Percentiles rank a stretch among this genome's conserved stretches.
phyloP scores from a whole-genome alignment of 2,329 filamentous ascomycete genomes.

The Didymella pinodella region DNA sequence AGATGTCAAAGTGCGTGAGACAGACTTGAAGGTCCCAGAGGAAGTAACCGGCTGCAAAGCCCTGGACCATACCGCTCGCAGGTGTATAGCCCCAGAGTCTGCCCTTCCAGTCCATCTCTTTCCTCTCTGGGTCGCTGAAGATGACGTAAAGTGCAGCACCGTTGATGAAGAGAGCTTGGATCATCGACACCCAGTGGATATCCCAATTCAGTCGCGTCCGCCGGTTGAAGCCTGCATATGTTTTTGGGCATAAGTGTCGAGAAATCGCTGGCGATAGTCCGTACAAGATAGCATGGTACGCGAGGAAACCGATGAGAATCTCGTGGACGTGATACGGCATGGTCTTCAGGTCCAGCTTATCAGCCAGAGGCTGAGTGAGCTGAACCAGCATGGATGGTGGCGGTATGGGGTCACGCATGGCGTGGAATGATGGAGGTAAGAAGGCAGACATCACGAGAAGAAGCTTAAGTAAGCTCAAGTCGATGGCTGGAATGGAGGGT shows the following conservation, averaged over 20 bases:
- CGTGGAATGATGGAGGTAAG: conserved; percentile 35
- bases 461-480: conserved; percentile 19
- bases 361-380: conserved; percentile 69
- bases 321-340: conserved; percentile 83
- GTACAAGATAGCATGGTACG: conserved; percentile 74
- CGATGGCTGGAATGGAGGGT: conserved; percentile 9
- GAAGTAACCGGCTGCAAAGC: conserved; percentile 80
- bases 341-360: conserved; percentile 67
- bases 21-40: conserved; percentile 81
- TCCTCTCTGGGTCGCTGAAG: conserved; percentile 69
- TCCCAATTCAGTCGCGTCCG: conserved; percentile 81
- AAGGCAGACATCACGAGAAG: conserved; percentile 30
- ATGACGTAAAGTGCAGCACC: conserved; percentile 75
- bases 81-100: conserved; percentile 82
- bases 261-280: conserved; percentile 74
- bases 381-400: conserved; percentile 63
- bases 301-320: conserved; percentile 69
- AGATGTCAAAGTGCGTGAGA: conserved; percentile 70
- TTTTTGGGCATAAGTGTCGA: conserved; percentile 64
- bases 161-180: conserved; percentile 78
- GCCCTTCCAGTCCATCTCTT: conserved; percentile 71
- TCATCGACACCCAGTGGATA: conserved; percentile 82
- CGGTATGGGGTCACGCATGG: conserved; percentile 77
- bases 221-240: conserved; percentile 68
- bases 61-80: conserved; percentile 75